A percentile compares a stretch with the other conserved stretches of the same genome.
phyloP scores from a whole-genome alignment of 179 eudicot genomes.

The Amaranthus tricolor region DNA sequence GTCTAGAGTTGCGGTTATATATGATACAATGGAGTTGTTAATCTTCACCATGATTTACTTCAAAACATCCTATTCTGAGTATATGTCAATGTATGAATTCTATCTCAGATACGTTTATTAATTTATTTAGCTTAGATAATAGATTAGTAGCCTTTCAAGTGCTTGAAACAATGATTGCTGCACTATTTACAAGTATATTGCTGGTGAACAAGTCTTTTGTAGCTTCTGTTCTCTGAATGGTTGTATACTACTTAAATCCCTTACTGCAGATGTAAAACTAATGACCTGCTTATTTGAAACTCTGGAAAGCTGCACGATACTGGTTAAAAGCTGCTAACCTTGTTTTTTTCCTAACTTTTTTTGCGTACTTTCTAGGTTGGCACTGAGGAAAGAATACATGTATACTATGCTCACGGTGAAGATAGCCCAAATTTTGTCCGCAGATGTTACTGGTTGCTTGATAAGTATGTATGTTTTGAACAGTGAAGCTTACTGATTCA shows the following conservation, averaged over 20 bases:
- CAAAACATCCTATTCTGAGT: neutral
- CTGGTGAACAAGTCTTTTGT: neutral
- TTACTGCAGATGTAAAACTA: neutral
- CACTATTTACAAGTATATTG: neutral
- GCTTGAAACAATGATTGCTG: too few relatives aligned
- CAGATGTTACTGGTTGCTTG: constrained; percentile 98
- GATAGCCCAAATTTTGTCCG: constrained; percentile 84
- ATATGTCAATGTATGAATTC: neutral
- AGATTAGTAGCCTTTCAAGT: too few relatives aligned
- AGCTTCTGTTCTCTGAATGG: neutral
- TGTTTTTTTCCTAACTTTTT: neutral
- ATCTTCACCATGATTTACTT: neutral
- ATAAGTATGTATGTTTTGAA: constrained; percentile 63
- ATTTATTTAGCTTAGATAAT: neutral
- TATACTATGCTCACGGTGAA: constrained; percentile 91
- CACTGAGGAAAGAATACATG: constrained; percentile 86
- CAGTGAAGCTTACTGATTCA: constrained; percentile 12
- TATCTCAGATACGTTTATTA: neutral
- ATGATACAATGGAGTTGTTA: neutral
- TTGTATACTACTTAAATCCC: neutral
- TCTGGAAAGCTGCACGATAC: neutral
- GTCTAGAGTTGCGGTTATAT: neutral
- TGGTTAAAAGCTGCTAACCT: neutral
- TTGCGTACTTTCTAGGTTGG: constrained; percentile 81
- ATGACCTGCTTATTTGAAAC: neutral